Conservation (phyloP, 116 monocot species). For the Zostera marina region DNA sequence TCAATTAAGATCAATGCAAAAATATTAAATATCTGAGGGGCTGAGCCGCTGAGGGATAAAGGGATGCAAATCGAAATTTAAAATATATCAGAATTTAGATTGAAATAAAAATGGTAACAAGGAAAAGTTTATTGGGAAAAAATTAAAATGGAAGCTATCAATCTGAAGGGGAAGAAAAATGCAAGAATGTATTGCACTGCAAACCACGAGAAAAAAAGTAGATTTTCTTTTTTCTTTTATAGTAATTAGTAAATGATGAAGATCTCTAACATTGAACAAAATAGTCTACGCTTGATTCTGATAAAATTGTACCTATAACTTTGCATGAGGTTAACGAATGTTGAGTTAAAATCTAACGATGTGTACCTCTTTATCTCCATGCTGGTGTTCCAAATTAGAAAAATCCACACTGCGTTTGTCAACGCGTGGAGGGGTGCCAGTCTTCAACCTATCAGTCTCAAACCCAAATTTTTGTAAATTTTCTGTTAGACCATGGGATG, state of each 20-base stretch:
- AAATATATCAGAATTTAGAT: neutral
- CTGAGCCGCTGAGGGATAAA: neutral
- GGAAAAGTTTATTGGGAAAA: no score
- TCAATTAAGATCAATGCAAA: neutral
- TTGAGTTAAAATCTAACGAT: neutral
- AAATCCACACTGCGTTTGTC: slow-evolving; percentile 74
- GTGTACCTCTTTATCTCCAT: slow-evolving; percentile 87
- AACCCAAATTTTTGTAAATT: slow-evolving; percentile 77
- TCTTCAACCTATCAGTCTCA: slow-evolving; percentile 92
- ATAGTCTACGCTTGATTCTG: no score
- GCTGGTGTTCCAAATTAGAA: slow-evolving; percentile 72
- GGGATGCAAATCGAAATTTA: neutral
- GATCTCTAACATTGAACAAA: no score
- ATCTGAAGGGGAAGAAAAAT: no score
- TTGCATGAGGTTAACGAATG: no score
- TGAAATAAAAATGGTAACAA: neutral
- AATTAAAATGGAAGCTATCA: no score
- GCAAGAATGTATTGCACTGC: no score
- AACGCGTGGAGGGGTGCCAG: slow-evolving; percentile 92
- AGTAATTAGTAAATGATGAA: no score
- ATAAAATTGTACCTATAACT: no score
- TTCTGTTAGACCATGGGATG: slow-evolving; percentile 90
- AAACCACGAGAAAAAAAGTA: no score
- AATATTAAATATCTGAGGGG: neutral
- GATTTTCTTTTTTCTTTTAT: no score